Evolutionary conservation across 768 basidiomycete species (phyloP).

Genomic region (Boletus speciosus): DNA sequence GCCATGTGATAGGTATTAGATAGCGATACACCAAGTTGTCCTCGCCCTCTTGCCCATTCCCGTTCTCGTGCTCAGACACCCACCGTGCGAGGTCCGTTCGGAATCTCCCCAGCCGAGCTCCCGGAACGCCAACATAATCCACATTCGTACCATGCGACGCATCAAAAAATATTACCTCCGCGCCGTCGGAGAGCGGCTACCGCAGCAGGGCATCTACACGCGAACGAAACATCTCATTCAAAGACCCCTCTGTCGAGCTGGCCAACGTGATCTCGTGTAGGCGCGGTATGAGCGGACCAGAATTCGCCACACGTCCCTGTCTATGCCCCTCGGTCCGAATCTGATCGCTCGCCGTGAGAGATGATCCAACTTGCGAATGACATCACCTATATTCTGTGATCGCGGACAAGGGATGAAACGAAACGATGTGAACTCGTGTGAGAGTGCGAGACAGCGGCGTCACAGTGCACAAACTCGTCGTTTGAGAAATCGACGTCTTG

Average conservation of each 20-base stretch:
- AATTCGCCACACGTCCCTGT: background rate
- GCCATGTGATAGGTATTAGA: background rate
- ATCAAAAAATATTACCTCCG: background rate
- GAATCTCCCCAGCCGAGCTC: background rate
- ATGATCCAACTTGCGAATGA: constrained; percentile 4
- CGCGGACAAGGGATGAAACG: constrained; percentile 17
- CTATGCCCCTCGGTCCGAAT: background rate
- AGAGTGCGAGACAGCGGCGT: constrained; percentile 11
- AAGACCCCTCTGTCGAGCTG: constrained; percentile 9
- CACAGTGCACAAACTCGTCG: constrained; percentile 12
- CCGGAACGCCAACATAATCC: background rate
- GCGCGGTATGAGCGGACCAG: background rate
- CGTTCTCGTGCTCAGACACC: background rate
- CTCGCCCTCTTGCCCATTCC: background rate
- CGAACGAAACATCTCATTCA: constrained; percentile 11
- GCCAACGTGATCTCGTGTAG: constrained; percentile 17
- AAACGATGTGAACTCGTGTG: constrained; percentile 9
- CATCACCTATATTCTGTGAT: constrained; percentile 10
- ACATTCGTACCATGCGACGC: background rate
- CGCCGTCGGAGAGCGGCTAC: constrained; percentile 6
- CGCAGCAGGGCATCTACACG: background rate
- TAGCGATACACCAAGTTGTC: background rate
- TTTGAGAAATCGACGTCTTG: constrained; percentile 13
- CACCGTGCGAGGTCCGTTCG: background rate
- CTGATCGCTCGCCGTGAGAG: background rate